Evolutionary conservation across 2,329 filamentous ascomycete genomes (phyloP).

Genomic region (Beauveria sp.): DNA sequence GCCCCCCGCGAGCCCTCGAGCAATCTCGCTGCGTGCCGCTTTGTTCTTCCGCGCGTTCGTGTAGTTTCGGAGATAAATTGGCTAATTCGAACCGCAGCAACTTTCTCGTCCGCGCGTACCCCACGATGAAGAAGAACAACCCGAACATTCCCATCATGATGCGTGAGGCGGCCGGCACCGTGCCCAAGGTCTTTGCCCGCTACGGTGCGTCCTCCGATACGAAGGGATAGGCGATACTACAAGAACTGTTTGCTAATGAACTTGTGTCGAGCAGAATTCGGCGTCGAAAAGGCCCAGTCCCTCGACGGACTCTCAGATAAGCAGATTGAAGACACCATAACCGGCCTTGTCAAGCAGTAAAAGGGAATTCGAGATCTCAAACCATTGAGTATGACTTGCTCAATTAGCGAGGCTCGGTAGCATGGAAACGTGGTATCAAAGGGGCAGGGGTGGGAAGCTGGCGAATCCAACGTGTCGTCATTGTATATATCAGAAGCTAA

Average conservation of each 20-base stretch:
- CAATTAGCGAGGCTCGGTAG: background rate
- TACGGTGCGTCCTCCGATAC: constrained; percentile 55
- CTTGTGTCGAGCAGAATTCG: constrained; percentile 35
- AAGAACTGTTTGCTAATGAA: background rate
- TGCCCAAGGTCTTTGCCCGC: constrained; percentile 83
- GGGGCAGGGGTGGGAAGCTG: background rate
- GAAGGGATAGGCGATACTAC: background rate
- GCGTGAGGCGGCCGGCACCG: constrained; percentile 78
- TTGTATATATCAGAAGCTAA: constrained; percentile 10
- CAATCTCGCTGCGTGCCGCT: background rate
- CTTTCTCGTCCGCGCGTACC: constrained; percentile 86
- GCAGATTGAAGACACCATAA: constrained; percentile 53
- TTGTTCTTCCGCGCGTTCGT: background rate
- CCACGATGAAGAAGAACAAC: constrained; percentile 99
- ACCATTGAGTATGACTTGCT: background rate
- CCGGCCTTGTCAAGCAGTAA: constrained; percentile 41
- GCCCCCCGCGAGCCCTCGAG: background rate
- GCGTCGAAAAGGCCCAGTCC: constrained; percentile 49
- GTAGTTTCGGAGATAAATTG: background rate
- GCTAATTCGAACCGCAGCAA: constrained; percentile 40
- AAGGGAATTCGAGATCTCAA: too few species aligned
- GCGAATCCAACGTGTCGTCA: background rate
- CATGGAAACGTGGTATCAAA: background rate
- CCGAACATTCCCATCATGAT: constrained; percentile 89
- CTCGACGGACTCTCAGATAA: constrained; percentile 53